phyloP scores from a whole-genome alignment of 345 rosid genomes.

The Cochlearia excelsa region DNA sequence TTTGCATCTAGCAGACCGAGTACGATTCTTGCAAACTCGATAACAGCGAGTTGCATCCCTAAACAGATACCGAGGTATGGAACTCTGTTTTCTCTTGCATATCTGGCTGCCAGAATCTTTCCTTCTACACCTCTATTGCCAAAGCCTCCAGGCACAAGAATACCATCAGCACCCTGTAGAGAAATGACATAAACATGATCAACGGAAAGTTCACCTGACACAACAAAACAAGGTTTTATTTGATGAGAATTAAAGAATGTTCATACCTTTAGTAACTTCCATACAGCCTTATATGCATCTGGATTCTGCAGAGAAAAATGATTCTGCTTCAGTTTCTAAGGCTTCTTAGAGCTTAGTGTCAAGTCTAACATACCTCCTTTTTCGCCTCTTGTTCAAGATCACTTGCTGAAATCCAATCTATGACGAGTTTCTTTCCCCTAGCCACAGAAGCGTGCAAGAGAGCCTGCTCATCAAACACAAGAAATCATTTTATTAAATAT shows the following conservation, averaged over 20 bases:
- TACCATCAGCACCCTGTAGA: conserved; percentile 83
- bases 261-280: conserved; percentile 79
- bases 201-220: background rate
- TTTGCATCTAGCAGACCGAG: conserved; percentile 80
- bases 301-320: conserved; percentile 54
- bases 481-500: background rate
- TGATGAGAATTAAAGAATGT: conserved; percentile 5
- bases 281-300: conserved; percentile 64
- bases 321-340: conserved; percentile 26
- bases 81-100: conserved; percentile 80
- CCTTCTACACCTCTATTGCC: conserved; percentile 95
- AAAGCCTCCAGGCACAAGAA: conserved; percentile 98
- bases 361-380: conserved; percentile 50
- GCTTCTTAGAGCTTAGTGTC: conserved; percentile 8
- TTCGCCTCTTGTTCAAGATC: conserved; percentile 65
- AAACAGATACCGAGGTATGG: conserved; percentile 95
- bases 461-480: conserved; percentile 54
- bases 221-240: background rate
- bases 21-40: conserved; percentile 76
- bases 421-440: conserved; percentile 62
- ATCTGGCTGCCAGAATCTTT: conserved; percentile 82
- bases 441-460: conserved; percentile 92
- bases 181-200: background rate
- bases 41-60: conserved; percentile 97
- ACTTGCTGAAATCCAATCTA: conserved; percentile 89